These are phyloP conservation scores for Venturia aucupariae DNA, from an alignment of 2,329 filamentous ascomycete genomes.

Conservation along the genomic window DNA sequence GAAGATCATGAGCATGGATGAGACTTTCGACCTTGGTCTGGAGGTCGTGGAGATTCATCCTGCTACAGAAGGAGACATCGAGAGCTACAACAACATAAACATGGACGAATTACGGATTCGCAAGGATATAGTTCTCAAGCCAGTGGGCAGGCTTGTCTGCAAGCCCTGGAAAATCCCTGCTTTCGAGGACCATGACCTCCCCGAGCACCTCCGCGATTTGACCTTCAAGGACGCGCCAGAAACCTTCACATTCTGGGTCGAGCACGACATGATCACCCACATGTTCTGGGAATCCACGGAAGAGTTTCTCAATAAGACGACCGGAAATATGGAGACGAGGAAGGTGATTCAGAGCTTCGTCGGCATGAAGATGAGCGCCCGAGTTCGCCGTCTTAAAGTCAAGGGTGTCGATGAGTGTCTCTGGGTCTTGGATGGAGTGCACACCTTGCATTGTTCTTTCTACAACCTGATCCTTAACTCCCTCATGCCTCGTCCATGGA, in stretches of 20 bases:
- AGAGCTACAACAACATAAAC: conserved; percentile 35
- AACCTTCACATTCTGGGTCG: conserved; percentile 51
- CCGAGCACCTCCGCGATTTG: conserved; percentile 18
- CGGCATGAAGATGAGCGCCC: conserved; percentile 43
- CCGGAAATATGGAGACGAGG: background rate
- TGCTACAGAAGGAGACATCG: conserved; percentile 35
- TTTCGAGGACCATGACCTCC: conserved; percentile 29
- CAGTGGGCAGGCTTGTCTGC: conserved; percentile 46
- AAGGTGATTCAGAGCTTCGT: conserved; percentile 28
- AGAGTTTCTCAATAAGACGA: background rate
- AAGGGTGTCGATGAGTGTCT: conserved; percentile 22
- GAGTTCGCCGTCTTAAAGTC: conserved; percentile 17
- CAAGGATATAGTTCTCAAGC: conserved; percentile 35
- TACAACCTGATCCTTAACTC: conserved; percentile 13
- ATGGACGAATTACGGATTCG: conserved; percentile 25
- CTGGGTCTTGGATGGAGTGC: conserved; percentile 12
- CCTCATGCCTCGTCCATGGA: background rate
- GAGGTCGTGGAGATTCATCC: conserved; percentile 39
- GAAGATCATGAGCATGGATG: conserved; percentile 21
- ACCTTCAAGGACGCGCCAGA: conserved; percentile 17
- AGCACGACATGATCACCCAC: conserved; percentile 40
- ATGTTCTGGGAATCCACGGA: background rate
- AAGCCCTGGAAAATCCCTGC: conserved; percentile 40
- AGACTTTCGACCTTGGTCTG: conserved; percentile 22
- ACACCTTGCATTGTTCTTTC: conserved; percentile 10